phyloP scores from a whole-genome alignment of 345 rosid genomes.

The Gossypium longicalyx region DNA sequence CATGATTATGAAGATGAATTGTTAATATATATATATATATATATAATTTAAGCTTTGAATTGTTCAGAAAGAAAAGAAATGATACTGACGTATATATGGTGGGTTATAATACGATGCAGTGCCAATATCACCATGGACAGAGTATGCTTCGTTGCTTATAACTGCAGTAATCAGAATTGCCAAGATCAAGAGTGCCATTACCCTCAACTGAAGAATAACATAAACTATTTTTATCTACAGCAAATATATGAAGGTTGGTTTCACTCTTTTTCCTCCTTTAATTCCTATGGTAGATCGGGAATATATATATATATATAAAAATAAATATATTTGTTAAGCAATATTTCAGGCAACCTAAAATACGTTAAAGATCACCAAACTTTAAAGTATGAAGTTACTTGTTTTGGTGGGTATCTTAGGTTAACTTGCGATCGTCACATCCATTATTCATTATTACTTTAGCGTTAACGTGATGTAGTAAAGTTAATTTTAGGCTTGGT shows the following conservation, averaged over 20 bases:
- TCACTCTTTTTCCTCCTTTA: background rate
- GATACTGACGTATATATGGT: constrained; percentile 18
- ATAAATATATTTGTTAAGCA: background rate
- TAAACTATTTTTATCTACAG: too few relatives aligned
- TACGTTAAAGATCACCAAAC: constrained; percentile 7
- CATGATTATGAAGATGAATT: background rate
- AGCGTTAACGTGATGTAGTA: background rate
- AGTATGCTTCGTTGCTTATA: constrained; percentile 7
- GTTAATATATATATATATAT: background rate
- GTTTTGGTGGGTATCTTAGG: background rate
- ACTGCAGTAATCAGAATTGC: constrained; percentile 11
- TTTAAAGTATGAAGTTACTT: background rate
- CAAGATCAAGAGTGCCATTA: constrained; percentile 12
- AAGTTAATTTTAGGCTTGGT: background rate
- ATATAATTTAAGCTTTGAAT: background rate
- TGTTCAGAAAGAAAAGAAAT: background rate
- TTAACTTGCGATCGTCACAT: background rate
- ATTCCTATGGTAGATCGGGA: background rate
- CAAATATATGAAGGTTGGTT: background rate
- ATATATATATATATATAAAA: background rate
- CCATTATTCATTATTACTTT: background rate
- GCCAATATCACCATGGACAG: constrained; percentile 28
- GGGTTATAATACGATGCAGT: constrained; percentile 26
- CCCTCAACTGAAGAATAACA: background rate
- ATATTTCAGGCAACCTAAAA: background rate